Evolutionary conservation across 176 grass and related monocot species (phyloP), one percentile per base, ranked within the genome.

Genomic region (Oryza rufipogon): DNA sequence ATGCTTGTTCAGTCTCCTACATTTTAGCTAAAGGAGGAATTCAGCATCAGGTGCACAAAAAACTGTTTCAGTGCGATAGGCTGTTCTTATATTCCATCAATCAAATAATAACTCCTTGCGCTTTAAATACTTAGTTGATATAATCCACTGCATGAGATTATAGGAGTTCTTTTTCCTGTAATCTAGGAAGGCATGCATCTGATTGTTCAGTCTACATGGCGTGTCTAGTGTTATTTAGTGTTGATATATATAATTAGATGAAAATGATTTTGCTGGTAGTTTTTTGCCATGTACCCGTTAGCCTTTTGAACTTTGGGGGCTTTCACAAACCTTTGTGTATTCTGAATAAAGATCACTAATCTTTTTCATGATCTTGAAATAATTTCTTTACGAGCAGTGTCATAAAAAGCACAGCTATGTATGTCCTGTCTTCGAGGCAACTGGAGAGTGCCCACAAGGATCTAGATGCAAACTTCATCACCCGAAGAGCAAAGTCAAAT

Each of bases 401-500:
- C 91, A 39, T 74, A 94, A 92, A 92, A 95, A 99, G 86, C 96
- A 99, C 54, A 99, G 93, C 83, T 92, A 92, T 73, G 87, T 90
- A 70, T 99, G 96, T 70, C 93, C 91, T 0, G 13, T 92, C 77
- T 91, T 94, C 66, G 91, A 93, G 87, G 83, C 86, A 23, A 96
- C 90, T 64, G 96, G 96, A 60, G 90, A 91, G 74, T 99, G 96
- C 69, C 81, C 88, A 41, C 91, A 90, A 80, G 81, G 87, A 86
- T 64, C 91, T 65, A 92, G 69, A 83, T 99, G 96, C 96, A 99
- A 92, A 78, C 91, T 96, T 89, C 92, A 99, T 87, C 96, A 99
- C 61, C 96, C 96, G 22, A 96, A 94, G 84, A 89, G 68, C 58
- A 91, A 87, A 75, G 92, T 69, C 69, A 96, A 92, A 80, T 73